phyloP scores from a whole-genome alignment of 805 yeast genomes.

The Pichia sporocuriosa region DNA sequence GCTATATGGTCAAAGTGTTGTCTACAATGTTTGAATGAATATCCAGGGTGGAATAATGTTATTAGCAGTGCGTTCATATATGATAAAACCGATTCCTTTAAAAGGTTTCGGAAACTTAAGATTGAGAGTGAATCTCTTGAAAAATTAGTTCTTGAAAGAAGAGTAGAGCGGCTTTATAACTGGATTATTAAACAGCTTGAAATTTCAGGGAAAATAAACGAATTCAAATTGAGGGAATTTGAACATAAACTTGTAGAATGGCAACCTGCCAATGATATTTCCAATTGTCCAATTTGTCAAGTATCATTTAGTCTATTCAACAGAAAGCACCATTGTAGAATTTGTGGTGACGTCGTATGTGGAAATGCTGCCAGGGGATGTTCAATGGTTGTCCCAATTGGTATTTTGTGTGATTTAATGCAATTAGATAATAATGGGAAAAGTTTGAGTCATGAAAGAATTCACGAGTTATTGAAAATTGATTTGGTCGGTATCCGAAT shows the following conservation, averaged over 20 bases:
- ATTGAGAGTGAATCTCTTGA: conserved; percentile 29
- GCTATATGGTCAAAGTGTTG: conserved; percentile 77
- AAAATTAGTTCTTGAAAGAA: conserved; percentile 38
- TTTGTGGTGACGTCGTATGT: conserved; percentile 82
- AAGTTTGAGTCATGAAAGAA: too few species aligned
- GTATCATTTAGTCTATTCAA: conserved; percentile 43
- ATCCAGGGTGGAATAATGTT: conserved; percentile 45
- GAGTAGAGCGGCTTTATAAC: conserved; percentile 42
- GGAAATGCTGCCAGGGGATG: conserved; percentile 58
- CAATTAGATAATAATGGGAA: too few species aligned
- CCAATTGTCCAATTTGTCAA: conserved; percentile 59
- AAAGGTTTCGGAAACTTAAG: conserved; percentile 37
- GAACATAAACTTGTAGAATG: conserved; percentile 54
- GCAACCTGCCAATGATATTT: conserved; percentile 42
- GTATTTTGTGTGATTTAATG: conserved; percentile 33
- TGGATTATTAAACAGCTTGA: conserved; percentile 44
- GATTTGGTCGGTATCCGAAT: conserved; percentile 41
- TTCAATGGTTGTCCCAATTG: conserved; percentile 63
- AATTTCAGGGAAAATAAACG: conserved; percentile 10
- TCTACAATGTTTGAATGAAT: conserved; percentile 45
- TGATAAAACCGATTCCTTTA: conserved; percentile 12
- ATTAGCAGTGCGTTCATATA: conserved; percentile 32
- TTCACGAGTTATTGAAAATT: background rate
- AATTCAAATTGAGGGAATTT: conserved; percentile 23
- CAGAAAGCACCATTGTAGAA: conserved; percentile 85